phyloP scores from a whole-genome alignment of 2,329 filamentous ascomycete species.

The Ophiocordyceps polyrhachis-furcata region DNA sequence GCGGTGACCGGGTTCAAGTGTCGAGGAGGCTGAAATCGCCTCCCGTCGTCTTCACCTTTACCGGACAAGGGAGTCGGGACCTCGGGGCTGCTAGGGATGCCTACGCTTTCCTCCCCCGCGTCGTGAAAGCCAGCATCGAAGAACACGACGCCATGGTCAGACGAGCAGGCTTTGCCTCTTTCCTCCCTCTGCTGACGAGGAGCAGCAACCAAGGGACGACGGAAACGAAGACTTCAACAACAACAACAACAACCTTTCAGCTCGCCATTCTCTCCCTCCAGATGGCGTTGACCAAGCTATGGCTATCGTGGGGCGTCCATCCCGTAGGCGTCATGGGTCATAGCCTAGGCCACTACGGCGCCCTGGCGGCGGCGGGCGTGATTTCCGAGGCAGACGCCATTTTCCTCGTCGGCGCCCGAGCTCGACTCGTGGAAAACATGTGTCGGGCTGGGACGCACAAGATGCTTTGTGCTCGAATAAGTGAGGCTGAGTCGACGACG shows the following conservation, averaged over 20 bases:
- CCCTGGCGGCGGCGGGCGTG: conserved; percentile 38
- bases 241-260: conserved; percentile 11
- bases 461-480: conserved; percentile 10
- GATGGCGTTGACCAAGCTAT: conserved; percentile 20
- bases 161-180: conserved; percentile 15
- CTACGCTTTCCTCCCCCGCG: conserved; percentile 11
- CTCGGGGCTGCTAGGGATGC: conserved; percentile 11
- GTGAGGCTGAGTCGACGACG: conserved; percentile 6
- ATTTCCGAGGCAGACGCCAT: conserved; percentile 39
- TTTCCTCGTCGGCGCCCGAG: conserved; percentile 39
- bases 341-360: conserved; percentile 44
- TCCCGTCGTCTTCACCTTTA: conserved; percentile 17
- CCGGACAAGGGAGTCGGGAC: conserved; percentile 20
- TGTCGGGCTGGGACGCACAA: conserved; percentile 21
- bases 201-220: conserved; percentile 2
- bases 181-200: conserved; percentile 22
- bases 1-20: too few relatives aligned
- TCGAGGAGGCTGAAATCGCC: neutral
- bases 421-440: conserved; percentile 30
- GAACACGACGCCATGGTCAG: conserved; percentile 8
- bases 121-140: conserved; percentile 8
- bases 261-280: conserved; percentile 17
- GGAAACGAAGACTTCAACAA: neutral
- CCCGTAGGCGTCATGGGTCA: conserved; percentile 25
- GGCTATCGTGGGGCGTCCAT: conserved; percentile 16